phyloP scores from a whole-genome alignment of 345 rosid genomes.

The Rhizophora mangle region DNA sequence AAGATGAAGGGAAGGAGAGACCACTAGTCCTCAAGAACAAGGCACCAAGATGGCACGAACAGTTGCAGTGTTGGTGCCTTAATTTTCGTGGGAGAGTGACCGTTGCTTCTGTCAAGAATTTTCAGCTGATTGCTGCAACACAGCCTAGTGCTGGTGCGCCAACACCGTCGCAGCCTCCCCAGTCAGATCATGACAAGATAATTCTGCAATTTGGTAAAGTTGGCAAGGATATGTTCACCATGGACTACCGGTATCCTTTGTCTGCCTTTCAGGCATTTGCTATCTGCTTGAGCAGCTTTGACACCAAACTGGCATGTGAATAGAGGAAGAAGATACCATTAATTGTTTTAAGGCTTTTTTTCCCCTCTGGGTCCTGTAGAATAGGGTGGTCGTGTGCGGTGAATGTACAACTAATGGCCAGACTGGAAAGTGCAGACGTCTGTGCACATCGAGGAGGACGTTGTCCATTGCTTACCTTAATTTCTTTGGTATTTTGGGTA shows the following conservation, averaged over 20 bases:
- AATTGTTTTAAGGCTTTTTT: neutral
- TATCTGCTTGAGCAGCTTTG: conserved; percentile 23
- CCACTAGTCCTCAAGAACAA: conserved; percentile 20
- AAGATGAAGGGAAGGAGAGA: conserved; percentile 6
- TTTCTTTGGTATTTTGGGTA: neutral
- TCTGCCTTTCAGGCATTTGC: conserved; percentile 24
- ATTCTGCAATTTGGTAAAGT: conserved; percentile 20
- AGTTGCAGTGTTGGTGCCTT: conserved; percentile 25
- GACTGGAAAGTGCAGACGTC: neutral
- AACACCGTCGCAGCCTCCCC: conserved; percentile 14
- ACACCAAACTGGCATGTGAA: conserved; percentile 24
- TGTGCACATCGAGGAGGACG: neutral
- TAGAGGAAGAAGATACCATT: conserved; percentile 10
- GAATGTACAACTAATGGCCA: neutral
- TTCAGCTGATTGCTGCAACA: conserved; percentile 20
- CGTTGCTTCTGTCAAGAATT: conserved; percentile 20
- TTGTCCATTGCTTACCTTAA: neutral
- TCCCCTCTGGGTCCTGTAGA: neutral
- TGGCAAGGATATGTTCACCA: conserved; percentile 18
- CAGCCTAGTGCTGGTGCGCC: conserved; percentile 21
- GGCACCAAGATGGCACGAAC: conserved; percentile 24
- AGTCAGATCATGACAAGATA: conserved; percentile 23
- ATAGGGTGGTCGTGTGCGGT: neutral
- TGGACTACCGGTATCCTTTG: conserved; percentile 22
- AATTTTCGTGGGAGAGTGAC: conserved; percentile 20